phyloP scores from a whole-genome alignment of 345 rosid genomes.

The Limnanthes douglasii region DNA sequence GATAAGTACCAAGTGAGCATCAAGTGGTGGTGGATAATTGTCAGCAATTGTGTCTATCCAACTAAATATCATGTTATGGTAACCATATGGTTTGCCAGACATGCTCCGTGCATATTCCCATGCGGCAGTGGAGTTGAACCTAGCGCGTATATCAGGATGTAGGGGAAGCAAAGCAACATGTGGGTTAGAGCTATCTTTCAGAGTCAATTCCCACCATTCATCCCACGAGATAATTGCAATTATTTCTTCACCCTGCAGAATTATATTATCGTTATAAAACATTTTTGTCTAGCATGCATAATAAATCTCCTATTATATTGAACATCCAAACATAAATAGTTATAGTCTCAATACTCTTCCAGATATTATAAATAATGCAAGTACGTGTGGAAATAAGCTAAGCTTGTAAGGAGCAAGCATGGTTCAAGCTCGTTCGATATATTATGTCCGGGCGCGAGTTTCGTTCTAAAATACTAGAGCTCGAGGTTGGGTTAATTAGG shows the following conservation, averaged over 20 bases:
- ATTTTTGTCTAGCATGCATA: too few relatives aligned
- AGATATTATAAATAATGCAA: too few relatives aligned
- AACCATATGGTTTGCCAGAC: slow-evolving; percentile 98
- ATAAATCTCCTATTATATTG: too few relatives aligned
- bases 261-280: too few relatives aligned
- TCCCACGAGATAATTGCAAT: slow-evolving; percentile 89
- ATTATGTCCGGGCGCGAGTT: too few relatives aligned
- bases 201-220: slow-evolving; percentile 88
- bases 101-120: slow-evolving; percentile 93
- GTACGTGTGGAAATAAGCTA: too few relatives aligned
- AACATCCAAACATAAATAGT: too few relatives aligned
- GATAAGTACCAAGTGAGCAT: slow-evolving; percentile 89
- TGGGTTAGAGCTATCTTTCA: slow-evolving; percentile 84
- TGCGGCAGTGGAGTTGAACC: slow-evolving; percentile 77
- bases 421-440: too few relatives aligned
- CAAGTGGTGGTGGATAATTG: slow-evolving; percentile 97
- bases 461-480: too few relatives aligned
- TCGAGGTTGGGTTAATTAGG: too few relatives aligned
- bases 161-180: slow-evolving; percentile 86
- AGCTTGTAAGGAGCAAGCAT: too few relatives aligned
- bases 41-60: slow-evolving; percentile 90
- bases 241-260: slow-evolving; percentile 97
- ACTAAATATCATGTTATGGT: slow-evolving; percentile 99
- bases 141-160: slow-evolving; percentile 64
- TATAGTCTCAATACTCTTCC: too few relatives aligned